Evolutionary conservation across 495 filamentous ascomycete species (phyloP).

Genomic region (Lepidopterella palustris): DNA sequence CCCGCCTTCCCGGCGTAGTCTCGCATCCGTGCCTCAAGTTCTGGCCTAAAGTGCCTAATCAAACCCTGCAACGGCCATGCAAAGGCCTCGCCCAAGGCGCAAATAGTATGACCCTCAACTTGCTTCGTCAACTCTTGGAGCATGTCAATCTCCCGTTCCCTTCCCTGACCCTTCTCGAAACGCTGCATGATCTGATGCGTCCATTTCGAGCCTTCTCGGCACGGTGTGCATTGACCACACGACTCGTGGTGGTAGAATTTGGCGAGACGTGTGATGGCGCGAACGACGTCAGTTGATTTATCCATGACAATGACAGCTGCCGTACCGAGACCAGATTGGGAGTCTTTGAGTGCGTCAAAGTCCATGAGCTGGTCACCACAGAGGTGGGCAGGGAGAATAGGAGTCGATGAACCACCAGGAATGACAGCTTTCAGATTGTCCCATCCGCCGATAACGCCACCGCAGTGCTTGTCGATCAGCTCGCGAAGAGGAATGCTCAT

Average conservation of each 20-base stretch:
- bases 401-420: conserved; percentile 92
- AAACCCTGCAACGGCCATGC: conserved; percentile 97
- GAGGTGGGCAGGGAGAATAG: conserved; percentile 77
- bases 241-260: conserved; percentile 98
- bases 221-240: conserved; percentile 97
- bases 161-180: conserved; percentile 82
- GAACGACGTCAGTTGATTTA: conserved; percentile 91
- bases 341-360: conserved; percentile 97
- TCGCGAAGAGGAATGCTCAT: conserved; percentile 94
- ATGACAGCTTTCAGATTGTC: conserved; percentile 95
- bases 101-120: conserved; percentile 98
- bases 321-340: conserved; percentile 93
- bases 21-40: conserved; percentile 82
- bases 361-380: conserved; percentile 98
- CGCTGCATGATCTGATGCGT: conserved; percentile 97
- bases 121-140: conserved; percentile 98
- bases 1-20: conserved; percentile 63
- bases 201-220: conserved; percentile 96
- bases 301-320: conserved; percentile 99
- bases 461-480: conserved; percentile 95
- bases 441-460: conserved; percentile 93
- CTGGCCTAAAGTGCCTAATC: conserved; percentile 94
- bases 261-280: conserved; percentile 82
- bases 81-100: conserved; percentile 94
- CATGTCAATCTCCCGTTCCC: conserved; percentile 96